Evolutionary conservation across 148 eudicot species (phyloP).

Genomic region (Amaranthus hypochondriacus): DNA sequence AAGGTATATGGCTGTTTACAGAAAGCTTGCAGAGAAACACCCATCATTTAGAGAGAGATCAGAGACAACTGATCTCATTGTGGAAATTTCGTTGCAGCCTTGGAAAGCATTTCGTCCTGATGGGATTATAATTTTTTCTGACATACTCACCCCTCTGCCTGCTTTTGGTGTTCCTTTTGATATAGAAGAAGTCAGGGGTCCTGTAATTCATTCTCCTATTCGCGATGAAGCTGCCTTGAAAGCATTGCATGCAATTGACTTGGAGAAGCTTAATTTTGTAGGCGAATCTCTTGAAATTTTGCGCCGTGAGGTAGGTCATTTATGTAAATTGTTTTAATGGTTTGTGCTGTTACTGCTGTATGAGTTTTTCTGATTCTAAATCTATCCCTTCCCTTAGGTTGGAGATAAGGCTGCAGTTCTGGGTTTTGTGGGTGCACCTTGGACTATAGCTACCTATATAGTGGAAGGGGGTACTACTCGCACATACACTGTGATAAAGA

Average conservation of each 20-base stretch:
- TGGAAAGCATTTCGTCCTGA: constrained; percentile 98
- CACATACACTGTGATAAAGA: constrained; percentile 84
- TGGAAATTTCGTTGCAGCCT: constrained; percentile 99
- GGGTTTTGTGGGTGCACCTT: constrained; percentile 98
- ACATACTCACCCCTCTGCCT: constrained; percentile 95
- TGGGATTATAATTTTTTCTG: constrained; percentile 96
- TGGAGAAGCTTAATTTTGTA: constrained; percentile 73
- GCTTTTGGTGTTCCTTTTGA: constrained; percentile 99
- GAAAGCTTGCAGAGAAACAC: constrained; percentile 94
- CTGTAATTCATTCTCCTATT: constrained; percentile 87
- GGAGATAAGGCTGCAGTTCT: constrained; percentile 81
- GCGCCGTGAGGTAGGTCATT: constrained; percentile 58
- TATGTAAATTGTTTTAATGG: constrained; percentile 16
- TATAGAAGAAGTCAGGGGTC: constrained; percentile 98
- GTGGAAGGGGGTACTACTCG: constrained; percentile 97
- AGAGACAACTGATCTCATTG: constrained; percentile 99
- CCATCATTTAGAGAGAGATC: constrained; percentile 99
- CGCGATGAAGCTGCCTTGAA: constrained; percentile 77
- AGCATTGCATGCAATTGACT: constrained; percentile 72
- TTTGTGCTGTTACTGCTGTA: neutral
- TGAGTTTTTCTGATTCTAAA: constrained; percentile 15
- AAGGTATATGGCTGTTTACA: constrained; percentile 97
- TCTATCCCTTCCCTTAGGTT: constrained; percentile 47
- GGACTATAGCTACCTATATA: constrained; percentile 96
- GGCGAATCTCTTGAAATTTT: constrained; percentile 80